A percentile compares a stretch with the other conserved stretches of the same genome.
phyloP scores from a whole-genome alignment of 192 early-diverging fungal species.

The Podila verticillata region DNA sequence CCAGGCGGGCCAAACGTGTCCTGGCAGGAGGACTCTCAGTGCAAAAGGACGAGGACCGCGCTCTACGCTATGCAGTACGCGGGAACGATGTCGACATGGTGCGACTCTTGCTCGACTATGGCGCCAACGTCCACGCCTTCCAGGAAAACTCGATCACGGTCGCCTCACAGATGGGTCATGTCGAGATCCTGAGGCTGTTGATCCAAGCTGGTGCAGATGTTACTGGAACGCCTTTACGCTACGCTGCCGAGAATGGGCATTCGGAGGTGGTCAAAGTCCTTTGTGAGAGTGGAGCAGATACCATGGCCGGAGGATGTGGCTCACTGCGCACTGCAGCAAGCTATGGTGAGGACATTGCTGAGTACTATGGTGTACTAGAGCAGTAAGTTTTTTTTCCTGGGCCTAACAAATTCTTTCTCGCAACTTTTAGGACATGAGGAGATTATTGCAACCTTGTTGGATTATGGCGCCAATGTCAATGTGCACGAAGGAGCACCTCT shows the following conservation, averaged over 20 bases:
- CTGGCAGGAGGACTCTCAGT: slow-evolving; percentile 27
- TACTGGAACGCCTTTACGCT: slow-evolving; percentile 23
- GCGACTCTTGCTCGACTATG: slow-evolving; percentile 35
- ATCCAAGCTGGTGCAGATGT: slow-evolving; percentile 40
- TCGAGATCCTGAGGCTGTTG: slow-evolving; percentile 33
- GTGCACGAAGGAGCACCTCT: slow-evolving; percentile 49
- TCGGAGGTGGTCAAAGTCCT: slow-evolving; percentile 25
- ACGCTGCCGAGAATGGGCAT: slow-evolving; percentile 35
- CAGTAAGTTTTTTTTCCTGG: no score
- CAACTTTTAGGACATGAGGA: slow-evolving; percentile 20
- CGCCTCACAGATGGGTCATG: slow-evolving; percentile 38
- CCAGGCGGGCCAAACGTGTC: slow-evolving; percentile 25
- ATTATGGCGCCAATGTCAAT: slow-evolving; percentile 46
- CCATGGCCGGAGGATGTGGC: slow-evolving; percentile 43
- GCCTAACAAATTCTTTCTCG: background rate
- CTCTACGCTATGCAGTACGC: slow-evolving; percentile 42
- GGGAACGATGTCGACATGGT: slow-evolving; percentile 51
- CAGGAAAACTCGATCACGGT: slow-evolving; percentile 33
- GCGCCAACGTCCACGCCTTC: slow-evolving; percentile 44
- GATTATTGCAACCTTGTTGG: slow-evolving; percentile 33
- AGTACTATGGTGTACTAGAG: no score
- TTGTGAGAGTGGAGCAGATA: slow-evolving; percentile 43
- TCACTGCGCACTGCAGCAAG: slow-evolving; percentile 33
- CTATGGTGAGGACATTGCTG: slow-evolving; percentile 27
- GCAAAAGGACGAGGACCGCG: slow-evolving; percentile 46